Evolutionary conservation across 331 rosid species (phyloP), one percentile per base, ranked within the genome.

Genomic region (Saraca asoca): DNA sequence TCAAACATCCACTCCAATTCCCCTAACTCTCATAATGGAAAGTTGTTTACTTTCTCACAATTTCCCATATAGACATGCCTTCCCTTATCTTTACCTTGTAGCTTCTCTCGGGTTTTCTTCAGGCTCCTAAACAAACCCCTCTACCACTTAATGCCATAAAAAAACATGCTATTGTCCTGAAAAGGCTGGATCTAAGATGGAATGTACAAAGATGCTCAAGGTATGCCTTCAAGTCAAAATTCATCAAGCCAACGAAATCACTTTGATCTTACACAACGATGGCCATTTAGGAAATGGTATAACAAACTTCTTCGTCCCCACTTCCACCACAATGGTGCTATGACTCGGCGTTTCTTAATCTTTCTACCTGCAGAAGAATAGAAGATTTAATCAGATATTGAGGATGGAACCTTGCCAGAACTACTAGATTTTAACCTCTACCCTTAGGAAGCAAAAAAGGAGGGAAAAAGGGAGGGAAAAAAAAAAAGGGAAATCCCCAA

Each of bases 311-410:
- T 85, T 45, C 60, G 71, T 34, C 90, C 85, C 87, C 83, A 74
- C 66, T 61, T 76, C 90, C 90, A 83, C 78, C 80, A 81, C 13
- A 64, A 39, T 2, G 87, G 90, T n/a, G 62, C 76, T 64, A 33
- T 0, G 17, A 70, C 35, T 35, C 61, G 81, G 39, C 81, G 79
- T 58, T 76, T 71, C 78, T 78, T 86, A 11, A 52, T 75, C 64
- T 44, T 82, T 52, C 78, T 83, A 49, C 71, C 97, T 88, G 71
- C 74, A 79, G 39, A 45, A 58, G 34, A 38, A 43, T 20, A 31
- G 14, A 5, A 59, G 19, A 51, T 5, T 19, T 15, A 4, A 56
- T 65, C 41, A 80, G 72, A 24, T 12, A 65, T 39, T 44, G 54
- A 17, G 15, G 33, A 44, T 38, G 19, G 12, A 65, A 34, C 35